Percentiles rank a stretch among this genome's conserved stretches.
phyloP scores from a whole-genome alignment of 176 grass and related monocot species.

The Elaeis guineensis region DNA sequence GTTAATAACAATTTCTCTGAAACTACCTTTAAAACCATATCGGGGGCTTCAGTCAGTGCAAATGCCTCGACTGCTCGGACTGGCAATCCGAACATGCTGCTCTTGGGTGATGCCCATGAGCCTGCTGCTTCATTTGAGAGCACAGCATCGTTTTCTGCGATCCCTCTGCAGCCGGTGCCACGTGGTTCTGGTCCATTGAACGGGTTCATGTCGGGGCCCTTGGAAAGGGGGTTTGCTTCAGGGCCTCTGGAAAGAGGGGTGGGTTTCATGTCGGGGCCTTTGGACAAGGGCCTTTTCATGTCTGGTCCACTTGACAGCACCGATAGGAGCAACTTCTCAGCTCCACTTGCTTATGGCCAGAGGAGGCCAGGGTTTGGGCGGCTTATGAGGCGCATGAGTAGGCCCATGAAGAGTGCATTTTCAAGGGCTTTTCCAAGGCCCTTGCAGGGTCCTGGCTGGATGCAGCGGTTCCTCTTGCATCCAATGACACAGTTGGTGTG shows the following conservation, averaged over 20 bases:
- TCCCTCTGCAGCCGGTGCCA: constrained; percentile 68
- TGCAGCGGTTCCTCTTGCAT: constrained; percentile 54
- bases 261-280: constrained; percentile 56
- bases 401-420: constrained; percentile 52
- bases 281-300: constrained; percentile 81
- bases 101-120: constrained; percentile 35
- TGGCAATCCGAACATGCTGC: constrained; percentile 46
- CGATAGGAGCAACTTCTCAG: constrained; percentile 59
- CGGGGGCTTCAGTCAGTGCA: constrained; percentile 77
- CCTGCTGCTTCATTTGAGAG: constrained; percentile 77
- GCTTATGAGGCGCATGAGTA: constrained; percentile 73
- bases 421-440: constrained; percentile 43
- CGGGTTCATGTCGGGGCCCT: constrained; percentile 75
- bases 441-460: constrained; percentile 36
- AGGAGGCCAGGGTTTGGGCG: constrained; percentile 41
- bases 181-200: constrained; percentile 57
- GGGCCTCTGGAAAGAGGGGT: constrained; percentile 48
- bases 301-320: constrained; percentile 58
- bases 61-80: constrained; percentile 67
- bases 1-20: constrained; percentile 46
- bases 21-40: constrained; percentile 71
- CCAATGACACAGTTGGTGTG: constrained; percentile 49
- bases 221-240: constrained; percentile 67
- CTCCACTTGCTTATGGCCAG: constrained; percentile 56
- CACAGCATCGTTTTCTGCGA: constrained; percentile 59